These are phyloP conservation scores for Epichloe bromicola DNA, from an alignment of 2,329 filamentous ascomycete genomes.

Conservation along the genomic window DNA sequence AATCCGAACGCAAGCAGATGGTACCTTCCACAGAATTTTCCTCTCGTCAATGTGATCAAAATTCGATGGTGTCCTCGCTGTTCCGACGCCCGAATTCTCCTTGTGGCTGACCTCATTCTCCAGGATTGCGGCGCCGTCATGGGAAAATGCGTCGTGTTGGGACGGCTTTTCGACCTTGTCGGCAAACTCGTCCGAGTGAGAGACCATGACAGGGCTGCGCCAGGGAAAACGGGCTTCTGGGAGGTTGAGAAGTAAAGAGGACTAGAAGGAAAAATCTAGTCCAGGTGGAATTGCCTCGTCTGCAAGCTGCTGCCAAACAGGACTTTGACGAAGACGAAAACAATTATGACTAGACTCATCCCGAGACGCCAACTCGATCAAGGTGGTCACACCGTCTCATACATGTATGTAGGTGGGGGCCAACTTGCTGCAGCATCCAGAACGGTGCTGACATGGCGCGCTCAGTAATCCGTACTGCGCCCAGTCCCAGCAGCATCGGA, in stretches of 20 bases:
- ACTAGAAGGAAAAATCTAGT: neutral
- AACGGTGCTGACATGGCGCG: no score
- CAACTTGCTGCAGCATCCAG: neutral
- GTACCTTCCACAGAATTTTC: conserved; percentile 42
- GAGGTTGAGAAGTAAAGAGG: neutral
- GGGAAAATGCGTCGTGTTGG: neutral
- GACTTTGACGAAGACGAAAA: neutral
- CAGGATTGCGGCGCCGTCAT: neutral
- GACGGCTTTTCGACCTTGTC: neutral
- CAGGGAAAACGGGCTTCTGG: neutral
- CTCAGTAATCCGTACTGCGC: no score
- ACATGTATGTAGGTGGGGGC: neutral
- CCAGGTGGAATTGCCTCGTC: neutral
- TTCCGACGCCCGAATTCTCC: neutral
- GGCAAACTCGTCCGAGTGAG: neutral
- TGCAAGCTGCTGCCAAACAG: neutral
- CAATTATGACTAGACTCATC: neutral
- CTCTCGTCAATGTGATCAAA: conserved; percentile 28
- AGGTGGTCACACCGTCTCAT: neutral
- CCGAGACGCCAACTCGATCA: neutral
- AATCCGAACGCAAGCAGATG: neutral
- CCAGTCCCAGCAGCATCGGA: no score
- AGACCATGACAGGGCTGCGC: neutral
- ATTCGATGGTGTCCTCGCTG: neutral
- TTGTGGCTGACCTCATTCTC: neutral